phyloP scores from a whole-genome alignment of 768 basidiomycete species.

The Leccinum obscurum region DNA sequence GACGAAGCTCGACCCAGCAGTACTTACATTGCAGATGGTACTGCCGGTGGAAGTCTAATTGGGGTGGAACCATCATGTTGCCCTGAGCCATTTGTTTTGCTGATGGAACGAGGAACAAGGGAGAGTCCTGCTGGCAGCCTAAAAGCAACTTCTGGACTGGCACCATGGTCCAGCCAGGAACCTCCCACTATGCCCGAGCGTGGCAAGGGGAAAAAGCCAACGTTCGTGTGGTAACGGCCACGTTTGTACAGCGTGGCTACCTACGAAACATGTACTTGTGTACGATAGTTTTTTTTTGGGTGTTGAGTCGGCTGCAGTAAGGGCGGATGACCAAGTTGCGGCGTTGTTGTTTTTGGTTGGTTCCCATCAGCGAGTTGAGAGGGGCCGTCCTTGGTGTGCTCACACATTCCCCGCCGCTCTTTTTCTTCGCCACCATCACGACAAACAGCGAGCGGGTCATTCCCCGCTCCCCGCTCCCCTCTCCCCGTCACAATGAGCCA shows the following conservation, averaged over 20 bases:
- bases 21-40: too few species aligned
- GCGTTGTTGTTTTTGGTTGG: conserved; percentile 5
- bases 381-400: background rate
- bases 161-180: background rate
- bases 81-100: too few species aligned
- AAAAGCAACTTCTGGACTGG: too few species aligned
- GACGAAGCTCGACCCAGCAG: too few species aligned
- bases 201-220: background rate
- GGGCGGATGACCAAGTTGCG: background rate
- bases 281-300: background rate
- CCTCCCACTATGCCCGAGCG: background rate
- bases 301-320: background rate
- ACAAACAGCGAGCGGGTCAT: conserved; percentile 5
- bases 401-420: conserved; percentile 19
- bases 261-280: too few species aligned
- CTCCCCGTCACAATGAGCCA: conserved; percentile 31
- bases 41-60: too few species aligned
- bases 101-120: too few species aligned
- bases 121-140: too few species aligned
- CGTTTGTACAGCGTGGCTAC: background rate
- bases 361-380: conserved; percentile 4
- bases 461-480: too few species aligned
- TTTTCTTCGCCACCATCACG: conserved; percentile 8
- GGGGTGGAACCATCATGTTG: too few species aligned
- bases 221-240: background rate